Conservation (phyloP, 2,329 filamentous ascomycete genomes). For the Epichloe aotearoae region DNA sequence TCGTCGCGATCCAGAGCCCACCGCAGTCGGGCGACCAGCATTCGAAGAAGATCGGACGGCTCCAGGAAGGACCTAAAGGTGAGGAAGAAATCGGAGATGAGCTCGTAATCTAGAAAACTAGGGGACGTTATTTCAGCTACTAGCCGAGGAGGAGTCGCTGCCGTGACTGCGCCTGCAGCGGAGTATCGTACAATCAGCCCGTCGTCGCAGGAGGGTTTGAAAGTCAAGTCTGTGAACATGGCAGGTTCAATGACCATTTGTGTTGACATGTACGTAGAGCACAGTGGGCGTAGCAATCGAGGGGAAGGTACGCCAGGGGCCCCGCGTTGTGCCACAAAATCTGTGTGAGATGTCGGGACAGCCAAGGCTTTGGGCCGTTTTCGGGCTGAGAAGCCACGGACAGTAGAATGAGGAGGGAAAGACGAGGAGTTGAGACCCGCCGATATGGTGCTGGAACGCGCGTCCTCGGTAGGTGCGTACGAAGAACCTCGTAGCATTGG, state of each 20-base stretch:
- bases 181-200: conserved; percentile 73
- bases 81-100: conserved; percentile 94
- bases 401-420: conserved; percentile 12
- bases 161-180: conserved; percentile 60
- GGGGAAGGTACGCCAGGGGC: conserved; percentile 21
- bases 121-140: conserved; percentile 95
- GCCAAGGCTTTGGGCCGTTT: conserved; percentile 23
- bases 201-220: conserved; percentile 68
- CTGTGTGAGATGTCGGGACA: conserved; percentile 22
- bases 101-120: conserved; percentile 89
- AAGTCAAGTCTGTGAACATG: conserved; percentile 72
- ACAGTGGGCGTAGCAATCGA: conserved; percentile 26
- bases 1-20: conserved; percentile 76
- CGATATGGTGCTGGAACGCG: conserved; percentile 48
- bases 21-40: conserved; percentile 70
- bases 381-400: conserved; percentile 17
- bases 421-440: conserved; percentile 29
- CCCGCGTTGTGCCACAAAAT: conserved; percentile 10
- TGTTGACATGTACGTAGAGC: conserved; percentile 35
- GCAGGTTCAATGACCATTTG: conserved; percentile 49
- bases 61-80: conserved; percentile 85
- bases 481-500: conserved; percentile 70
- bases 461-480: conserved; percentile 62
- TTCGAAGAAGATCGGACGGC: conserved; percentile 60
- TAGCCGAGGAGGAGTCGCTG: conserved; percentile 79